Evolutionary conservation across 2,329 filamentous ascomycete species (phyloP), one percentile per base, ranked within the genome.

Genomic region (Lecanicillium sp.): DNA sequence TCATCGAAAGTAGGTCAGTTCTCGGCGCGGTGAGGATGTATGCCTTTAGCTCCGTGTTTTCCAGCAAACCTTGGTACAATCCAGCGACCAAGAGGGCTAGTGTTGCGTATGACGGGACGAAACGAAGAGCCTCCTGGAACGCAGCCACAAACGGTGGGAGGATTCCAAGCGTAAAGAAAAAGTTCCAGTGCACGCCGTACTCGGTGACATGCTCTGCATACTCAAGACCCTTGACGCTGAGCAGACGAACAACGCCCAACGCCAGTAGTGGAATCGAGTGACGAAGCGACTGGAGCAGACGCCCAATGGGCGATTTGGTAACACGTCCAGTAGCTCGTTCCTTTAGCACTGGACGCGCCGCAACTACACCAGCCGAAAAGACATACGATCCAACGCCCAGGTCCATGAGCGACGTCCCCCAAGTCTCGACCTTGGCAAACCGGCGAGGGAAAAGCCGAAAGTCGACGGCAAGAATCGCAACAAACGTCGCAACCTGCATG

Each of bases 101-200:
- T 2, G 75, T 67, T 13, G 87, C 82, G 53, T 87, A 90, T 1
- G 85, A 90, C 3, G 85, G 84, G 4, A 94, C 62, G 40, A 83
- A 54, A 13, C 71, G 68, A 42, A 90, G 75, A 0, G 80, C 65
- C 1, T 83, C 75, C 56, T 94, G 85, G 44, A 90, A 85, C 0
- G 92, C 58, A 19, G 90, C 88, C 37, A 94, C 80, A 52, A 94
- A 94, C 1, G 89, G 89, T 1, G 90, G 87, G 17, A 98, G 65
- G 34, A 95, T 75, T 5, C 80, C 89, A 9, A 98, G 70, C 0
- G 92, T 98, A 63, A 96, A 96, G 71, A 98, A 98, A 62, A 98
- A 98, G 60, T 98, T 98, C 92, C 92, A 98, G 60, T 98, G 92
- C 9, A 98, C 86, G 31, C 92, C 92, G 55, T 98, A 98, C 57